A percentile compares a stretch with the other conserved stretches of the same genome.
Evolutionary conservation across 768 basidiomycete species (phyloP).

Genomic region (Rhizopogon vesiculosus): DNA sequence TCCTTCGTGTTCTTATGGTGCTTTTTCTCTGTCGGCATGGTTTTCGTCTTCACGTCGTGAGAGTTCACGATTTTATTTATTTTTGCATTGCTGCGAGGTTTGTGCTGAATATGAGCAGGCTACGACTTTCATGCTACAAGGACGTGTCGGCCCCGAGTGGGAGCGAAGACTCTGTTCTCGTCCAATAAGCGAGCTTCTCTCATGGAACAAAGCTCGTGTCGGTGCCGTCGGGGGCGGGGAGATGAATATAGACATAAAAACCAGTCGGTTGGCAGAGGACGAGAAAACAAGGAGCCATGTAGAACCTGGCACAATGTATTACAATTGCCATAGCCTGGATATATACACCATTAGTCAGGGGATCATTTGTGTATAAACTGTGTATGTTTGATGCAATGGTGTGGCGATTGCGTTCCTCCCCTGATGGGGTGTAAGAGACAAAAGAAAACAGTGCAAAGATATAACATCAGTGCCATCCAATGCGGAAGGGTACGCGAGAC

Average conservation of each 20-base stretch:
- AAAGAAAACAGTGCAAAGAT: not conserved
- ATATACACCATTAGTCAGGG: conserved; percentile 28
- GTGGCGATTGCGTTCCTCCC: not conserved
- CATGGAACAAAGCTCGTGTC: not conserved
- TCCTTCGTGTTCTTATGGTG: not conserved
- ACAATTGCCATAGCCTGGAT: conserved; percentile 17
- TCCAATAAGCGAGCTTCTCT: not conserved
- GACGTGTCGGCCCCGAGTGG: conserved; percentile 8
- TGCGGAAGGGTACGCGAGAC: not conserved
- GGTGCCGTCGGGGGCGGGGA: not conserved
- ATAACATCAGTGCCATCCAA: not conserved
- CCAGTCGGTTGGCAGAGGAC: too few species aligned
- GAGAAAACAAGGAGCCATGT: not conserved
- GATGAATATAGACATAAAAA: not conserved
- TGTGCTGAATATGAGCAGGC: conserved; percentile 9
- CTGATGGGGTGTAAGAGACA: not conserved
- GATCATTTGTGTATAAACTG: not conserved
- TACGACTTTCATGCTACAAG: conserved; percentile 26
- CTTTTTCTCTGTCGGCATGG: not conserved
- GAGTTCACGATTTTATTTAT: not conserved
- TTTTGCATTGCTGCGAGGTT: not conserved
- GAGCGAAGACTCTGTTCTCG: conserved; percentile 6
- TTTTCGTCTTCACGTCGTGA: not conserved
- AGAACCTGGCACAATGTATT: conserved; percentile 8
- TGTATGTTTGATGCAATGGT: not conserved